phyloP scores from a whole-genome alignment of 306 rosid genomes.

The peach (Prunus persica) region DNA sequence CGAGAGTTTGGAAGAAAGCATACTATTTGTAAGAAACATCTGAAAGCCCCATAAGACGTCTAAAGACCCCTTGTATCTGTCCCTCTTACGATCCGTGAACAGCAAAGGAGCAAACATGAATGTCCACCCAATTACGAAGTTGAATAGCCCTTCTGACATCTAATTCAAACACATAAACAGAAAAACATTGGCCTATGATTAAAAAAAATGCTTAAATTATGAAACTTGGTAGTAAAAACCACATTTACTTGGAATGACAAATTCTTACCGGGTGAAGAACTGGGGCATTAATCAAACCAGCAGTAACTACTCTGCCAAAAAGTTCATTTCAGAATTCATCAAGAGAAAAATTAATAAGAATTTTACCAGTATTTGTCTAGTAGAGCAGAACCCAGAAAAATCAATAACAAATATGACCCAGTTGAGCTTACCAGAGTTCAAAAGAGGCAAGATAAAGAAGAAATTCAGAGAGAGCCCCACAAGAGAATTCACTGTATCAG shows the following conservation, averaged over 20 bases:
- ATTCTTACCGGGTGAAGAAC: conserved; percentile 88
- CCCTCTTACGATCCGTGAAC: conserved; percentile 63
- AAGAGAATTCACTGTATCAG: conserved; percentile 68
- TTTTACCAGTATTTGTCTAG: not conserved
- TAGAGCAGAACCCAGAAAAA: not conserved
- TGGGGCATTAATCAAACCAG: conserved; percentile 69
- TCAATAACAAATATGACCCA: conserved; percentile 2
- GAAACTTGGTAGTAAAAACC: not conserved
- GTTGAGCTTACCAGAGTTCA: conserved; percentile 64
- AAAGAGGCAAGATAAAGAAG: conserved; percentile 72
- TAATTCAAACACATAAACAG: conserved; percentile 20
- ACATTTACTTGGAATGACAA: not conserved
- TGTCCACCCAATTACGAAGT: conserved; percentile 93
- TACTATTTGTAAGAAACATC: conserved; percentile 96
- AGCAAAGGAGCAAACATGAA: conserved; percentile 89
- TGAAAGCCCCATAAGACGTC: conserved; percentile 79
- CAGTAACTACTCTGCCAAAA: conserved; percentile 78
- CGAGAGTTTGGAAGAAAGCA: conserved; percentile 20
- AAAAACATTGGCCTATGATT: conserved; percentile 19
- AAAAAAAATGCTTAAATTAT: not conserved
- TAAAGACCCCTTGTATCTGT: conserved; percentile 67
- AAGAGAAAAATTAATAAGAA: not conserved
- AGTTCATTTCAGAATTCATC: conserved; percentile 32
- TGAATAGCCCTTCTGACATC: conserved; percentile 91
- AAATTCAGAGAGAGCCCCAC: conserved; percentile 82